A percentile compares a stretch with the other conserved stretches of the same genome.
Conservation (phyloP, 2,329 filamentous ascomycete genomes). For the Chaetomium sp. region DNA sequence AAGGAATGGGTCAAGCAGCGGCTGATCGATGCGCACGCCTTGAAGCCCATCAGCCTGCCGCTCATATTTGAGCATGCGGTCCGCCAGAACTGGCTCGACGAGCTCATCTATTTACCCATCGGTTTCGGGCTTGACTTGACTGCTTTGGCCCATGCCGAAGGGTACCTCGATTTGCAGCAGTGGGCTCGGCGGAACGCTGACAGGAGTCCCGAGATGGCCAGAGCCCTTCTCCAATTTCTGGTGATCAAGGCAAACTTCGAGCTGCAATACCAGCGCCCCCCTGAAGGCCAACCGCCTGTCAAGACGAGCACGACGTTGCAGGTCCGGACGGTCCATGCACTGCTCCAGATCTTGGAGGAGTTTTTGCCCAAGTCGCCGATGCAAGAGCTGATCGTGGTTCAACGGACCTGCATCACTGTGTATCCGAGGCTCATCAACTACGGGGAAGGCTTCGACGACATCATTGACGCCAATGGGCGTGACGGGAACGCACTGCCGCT, state of each 20-base stretch:
- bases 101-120: conserved; percentile 75
- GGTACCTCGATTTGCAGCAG: conserved; percentile 74
- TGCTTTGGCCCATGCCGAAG: conserved; percentile 79
- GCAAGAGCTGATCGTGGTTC: conserved; percentile 74
- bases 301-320: conserved; percentile 74
- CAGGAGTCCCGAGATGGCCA: conserved; percentile 67
- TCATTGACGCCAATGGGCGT: conserved; percentile 83
- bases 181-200: conserved; percentile 77
- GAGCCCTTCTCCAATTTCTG: conserved; percentile 76
- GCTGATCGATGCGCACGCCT: conserved; percentile 75
- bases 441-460: conserved; percentile 85
- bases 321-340: conserved; percentile 79
- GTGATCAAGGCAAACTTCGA: conserved; percentile 84
- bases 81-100: conserved; percentile 81
- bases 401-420: conserved; percentile 84
- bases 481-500: conserved; percentile 79
- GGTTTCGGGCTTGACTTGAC: conserved; percentile 87
- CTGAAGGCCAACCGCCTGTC: conserved; percentile 59
- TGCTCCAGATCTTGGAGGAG: conserved; percentile 79
- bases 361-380: conserved; percentile 61
- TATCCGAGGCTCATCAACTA: conserved; percentile 97
- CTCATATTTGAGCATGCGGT: conserved; percentile 78
- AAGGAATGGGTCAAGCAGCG: conserved; percentile 81
- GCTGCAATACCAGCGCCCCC: conserved; percentile 68
- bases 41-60: conserved; percentile 66